Evolutionary conservation across 1,284 basidiomycete genomes (phyloP).

Genomic region (Cryptococcus sp.): DNA sequence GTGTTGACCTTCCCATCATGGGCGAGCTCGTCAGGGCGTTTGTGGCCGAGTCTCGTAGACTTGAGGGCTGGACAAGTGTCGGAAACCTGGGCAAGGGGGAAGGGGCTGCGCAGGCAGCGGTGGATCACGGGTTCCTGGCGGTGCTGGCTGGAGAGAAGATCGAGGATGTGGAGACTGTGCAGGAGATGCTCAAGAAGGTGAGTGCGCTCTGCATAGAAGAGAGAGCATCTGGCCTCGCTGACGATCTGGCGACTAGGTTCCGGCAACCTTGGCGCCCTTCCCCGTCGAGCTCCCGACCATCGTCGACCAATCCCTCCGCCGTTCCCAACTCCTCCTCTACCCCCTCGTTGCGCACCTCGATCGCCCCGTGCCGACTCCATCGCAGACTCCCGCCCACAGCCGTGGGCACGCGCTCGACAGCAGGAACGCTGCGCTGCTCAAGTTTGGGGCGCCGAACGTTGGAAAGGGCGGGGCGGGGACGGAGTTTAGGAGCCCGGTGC

Average conservation of each 20-base stretch:
- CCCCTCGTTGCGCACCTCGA: constrained; percentile 35
- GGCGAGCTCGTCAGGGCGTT: constrained; percentile 26
- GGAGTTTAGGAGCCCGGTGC: constrained; percentile 46
- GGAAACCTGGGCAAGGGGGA: constrained; percentile 8
- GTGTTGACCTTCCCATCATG: constrained; percentile 19
- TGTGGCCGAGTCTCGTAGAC: constrained; percentile 13
- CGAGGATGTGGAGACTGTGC: constrained; percentile 18
- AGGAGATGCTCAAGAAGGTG: constrained; percentile 22
- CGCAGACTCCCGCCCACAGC: not conserved
- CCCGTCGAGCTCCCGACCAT: constrained; percentile 15
- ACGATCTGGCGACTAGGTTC: not conserved
- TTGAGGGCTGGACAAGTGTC: constrained; percentile 31
- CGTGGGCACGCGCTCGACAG: constrained; percentile 5
- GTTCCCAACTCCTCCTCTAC: constrained; percentile 37
- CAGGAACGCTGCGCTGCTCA: constrained; percentile 33
- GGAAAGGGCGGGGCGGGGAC: constrained; percentile 17
- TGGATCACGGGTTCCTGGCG: constrained; percentile 39
- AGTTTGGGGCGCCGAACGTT: constrained; percentile 33
- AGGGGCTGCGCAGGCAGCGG: constrained; percentile 26
- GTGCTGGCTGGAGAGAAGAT: constrained; percentile 24
- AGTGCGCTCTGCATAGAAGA: not conserved
- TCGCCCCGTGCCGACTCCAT: not conserved
- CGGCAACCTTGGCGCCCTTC: not conserved
- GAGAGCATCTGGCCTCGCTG: no score
- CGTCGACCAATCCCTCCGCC: constrained; percentile 30